A percentile compares a stretch with the other conserved stretches of the same genome.
Evolutionary conservation across 768 basidiomycete species (phyloP).

Genomic region (Daedaleopsis nitida): DNA sequence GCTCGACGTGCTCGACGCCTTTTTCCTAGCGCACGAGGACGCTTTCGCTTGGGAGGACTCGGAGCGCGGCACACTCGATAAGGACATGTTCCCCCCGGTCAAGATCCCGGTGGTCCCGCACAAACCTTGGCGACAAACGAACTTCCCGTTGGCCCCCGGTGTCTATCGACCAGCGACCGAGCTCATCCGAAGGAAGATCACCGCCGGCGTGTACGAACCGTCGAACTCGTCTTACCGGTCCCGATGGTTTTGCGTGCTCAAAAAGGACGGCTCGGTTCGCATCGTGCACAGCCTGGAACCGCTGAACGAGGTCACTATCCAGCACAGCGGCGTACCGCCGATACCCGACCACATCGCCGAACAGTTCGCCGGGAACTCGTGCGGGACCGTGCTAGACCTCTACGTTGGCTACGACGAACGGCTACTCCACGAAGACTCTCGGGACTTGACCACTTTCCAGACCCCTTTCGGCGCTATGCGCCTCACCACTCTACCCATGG

Average conservation of each 20-base stretch:
- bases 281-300: conserved; percentile 30
- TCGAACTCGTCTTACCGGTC: conserved; percentile 41
- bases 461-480: conserved; percentile 37
- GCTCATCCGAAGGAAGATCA: conserved; percentile 39
- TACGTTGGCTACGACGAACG: conserved; percentile 39
- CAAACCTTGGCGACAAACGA: conserved; percentile 27
- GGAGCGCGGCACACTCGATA: background rate
- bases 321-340: conserved; percentile 17
- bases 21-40: background rate
- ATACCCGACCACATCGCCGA: conserved; percentile 20
- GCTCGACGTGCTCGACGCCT: background rate
- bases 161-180: conserved; percentile 31
- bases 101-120: background rate
- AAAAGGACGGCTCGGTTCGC: conserved; percentile 25
- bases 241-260: conserved; percentile 41
- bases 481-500: conserved; percentile 40
- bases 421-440: conserved; percentile 29
- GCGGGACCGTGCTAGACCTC: conserved; percentile 30
- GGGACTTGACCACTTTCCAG: conserved; percentile 45
- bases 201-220: conserved; percentile 41
- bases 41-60: background rate
- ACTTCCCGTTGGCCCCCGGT: conserved; percentile 31
- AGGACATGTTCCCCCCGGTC: background rate
- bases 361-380: conserved; percentile 15
- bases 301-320: conserved; percentile 24